These are phyloP conservation scores for Gossypium schwendimanii DNA, from an alignment of 441 rosid genomes.

Conservation along the genomic window DNA sequence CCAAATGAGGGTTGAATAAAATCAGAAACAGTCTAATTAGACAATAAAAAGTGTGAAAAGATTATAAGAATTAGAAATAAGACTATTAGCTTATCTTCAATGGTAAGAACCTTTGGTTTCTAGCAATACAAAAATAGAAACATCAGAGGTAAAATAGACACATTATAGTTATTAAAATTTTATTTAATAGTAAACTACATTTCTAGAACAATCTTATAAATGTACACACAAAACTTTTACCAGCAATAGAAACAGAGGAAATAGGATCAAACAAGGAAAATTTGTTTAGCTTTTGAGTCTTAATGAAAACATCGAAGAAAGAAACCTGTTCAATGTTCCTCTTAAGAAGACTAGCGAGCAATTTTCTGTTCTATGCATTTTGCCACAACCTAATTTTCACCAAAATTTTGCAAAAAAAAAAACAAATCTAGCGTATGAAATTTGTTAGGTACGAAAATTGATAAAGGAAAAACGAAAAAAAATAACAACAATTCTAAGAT, in stretches of 20 bases:
- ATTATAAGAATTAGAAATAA: no score
- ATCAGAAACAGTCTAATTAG: no score
- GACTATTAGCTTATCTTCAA: no score
- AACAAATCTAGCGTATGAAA: neutral
- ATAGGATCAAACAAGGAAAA: neutral
- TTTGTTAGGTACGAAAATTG: neutral
- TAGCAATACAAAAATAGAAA: no score
- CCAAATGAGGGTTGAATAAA: no score
- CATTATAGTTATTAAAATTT: no score
- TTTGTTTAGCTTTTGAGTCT: neutral
- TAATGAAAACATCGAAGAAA: neutral
- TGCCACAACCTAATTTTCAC: slow-evolving; percentile 71
- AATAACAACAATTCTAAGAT: neutral
- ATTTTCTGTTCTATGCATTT: slow-evolving; percentile 75
- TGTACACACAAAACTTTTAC: no score
- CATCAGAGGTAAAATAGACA: no score
- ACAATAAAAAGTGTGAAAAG: no score
- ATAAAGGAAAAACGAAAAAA: neutral
- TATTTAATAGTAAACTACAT: no score
- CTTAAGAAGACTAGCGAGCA: slow-evolving; percentile 63
- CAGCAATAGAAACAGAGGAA: neutral
- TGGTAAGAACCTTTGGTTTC: no score
- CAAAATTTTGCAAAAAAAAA: slow-evolving; percentile 13
- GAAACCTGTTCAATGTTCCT: slow-evolving; percentile 65
- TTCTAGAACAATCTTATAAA: no score